Evolutionary conservation across 176 grass and related monocot species (phyloP).

Genomic region (Oryza rufipogon): DNA sequence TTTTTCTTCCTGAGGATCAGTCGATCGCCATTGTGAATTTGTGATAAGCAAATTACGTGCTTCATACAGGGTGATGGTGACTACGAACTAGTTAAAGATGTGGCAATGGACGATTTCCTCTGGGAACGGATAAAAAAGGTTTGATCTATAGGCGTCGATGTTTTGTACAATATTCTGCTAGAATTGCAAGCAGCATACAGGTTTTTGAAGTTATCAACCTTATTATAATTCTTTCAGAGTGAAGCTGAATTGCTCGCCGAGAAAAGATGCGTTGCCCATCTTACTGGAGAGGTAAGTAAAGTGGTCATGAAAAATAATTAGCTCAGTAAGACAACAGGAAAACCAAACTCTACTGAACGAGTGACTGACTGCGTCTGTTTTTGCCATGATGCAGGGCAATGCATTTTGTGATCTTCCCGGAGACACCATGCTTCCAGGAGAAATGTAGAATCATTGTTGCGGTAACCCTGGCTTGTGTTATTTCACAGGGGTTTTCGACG

Average conservation of each 20-base stretch:
- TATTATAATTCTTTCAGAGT: constrained; percentile 57
- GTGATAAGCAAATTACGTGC: neutral
- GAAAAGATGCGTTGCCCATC: constrained; percentile 94
- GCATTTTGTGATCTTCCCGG: constrained; percentile 86
- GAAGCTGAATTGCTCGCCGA: constrained; percentile 94
- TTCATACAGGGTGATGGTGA: constrained; percentile 78
- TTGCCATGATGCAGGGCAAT: constrained; percentile 63
- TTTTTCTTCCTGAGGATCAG: neutral
- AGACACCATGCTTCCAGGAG: constrained; percentile 93
- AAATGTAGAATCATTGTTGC: constrained; percentile 44
- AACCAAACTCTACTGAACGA: neutral
- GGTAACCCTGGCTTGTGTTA: neutral
- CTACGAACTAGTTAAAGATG: constrained; percentile 82
- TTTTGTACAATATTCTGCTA: neutral
- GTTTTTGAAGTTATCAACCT: neutral
- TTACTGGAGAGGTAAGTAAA: constrained; percentile 84
- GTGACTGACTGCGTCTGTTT: neutral
- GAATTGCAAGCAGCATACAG: neutral
- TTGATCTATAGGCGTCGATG: neutral
- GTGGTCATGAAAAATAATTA: neutral
- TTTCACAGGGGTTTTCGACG: neutral
- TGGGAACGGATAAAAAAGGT: constrained; percentile 89
- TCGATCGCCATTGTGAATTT: neutral
- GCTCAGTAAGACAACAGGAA: neutral
- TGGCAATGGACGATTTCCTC: constrained; percentile 85